A percentile compares a stretch with the other conserved stretches of the same genome.
Conservation (phyloP, 768 basidiomycete genomes). For the Leccinum boreale region DNA sequence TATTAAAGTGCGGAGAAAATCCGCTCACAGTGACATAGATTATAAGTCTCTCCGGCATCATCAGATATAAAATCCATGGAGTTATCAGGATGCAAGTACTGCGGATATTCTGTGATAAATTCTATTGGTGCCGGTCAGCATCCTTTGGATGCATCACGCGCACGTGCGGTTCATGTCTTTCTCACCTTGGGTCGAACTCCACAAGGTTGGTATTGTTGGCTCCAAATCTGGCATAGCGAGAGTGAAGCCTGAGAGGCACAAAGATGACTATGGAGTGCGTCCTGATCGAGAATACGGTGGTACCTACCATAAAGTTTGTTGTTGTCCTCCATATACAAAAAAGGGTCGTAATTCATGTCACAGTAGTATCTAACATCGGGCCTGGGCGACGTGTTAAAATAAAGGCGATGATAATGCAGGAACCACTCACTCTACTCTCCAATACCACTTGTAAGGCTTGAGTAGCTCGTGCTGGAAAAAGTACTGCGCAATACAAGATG, state of each 20-base stretch:
- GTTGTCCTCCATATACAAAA: conserved; percentile 52
- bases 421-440: conserved; percentile 52
- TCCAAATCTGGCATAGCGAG: conserved; percentile 63
- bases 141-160: conserved; percentile 30
- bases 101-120: conserved; percentile 51
- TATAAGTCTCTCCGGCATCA: conserved; percentile 61
- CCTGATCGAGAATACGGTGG: background rate
- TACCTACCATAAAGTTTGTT: conserved; percentile 48
- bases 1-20: background rate
- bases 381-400: conserved; percentile 19
- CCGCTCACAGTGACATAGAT: conserved; percentile 58
- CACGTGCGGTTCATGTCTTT: conserved; percentile 21
- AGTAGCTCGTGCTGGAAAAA: conserved; percentile 57
- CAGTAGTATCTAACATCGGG: conserved; percentile 55
- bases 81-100: conserved; percentile 55
- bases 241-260: conserved; percentile 46
- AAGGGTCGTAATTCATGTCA: conserved; percentile 49
- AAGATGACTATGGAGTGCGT: background rate
- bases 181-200: conserved; percentile 54
- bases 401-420: background rate
- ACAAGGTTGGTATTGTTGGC: conserved; percentile 61
- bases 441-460: conserved; percentile 55
- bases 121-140: conserved; percentile 43
- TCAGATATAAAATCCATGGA: conserved; percentile 64
- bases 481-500: conserved; percentile 34